phyloP scores from a whole-genome alignment of 306 rosid species.

The Albizia julibrissin region DNA sequence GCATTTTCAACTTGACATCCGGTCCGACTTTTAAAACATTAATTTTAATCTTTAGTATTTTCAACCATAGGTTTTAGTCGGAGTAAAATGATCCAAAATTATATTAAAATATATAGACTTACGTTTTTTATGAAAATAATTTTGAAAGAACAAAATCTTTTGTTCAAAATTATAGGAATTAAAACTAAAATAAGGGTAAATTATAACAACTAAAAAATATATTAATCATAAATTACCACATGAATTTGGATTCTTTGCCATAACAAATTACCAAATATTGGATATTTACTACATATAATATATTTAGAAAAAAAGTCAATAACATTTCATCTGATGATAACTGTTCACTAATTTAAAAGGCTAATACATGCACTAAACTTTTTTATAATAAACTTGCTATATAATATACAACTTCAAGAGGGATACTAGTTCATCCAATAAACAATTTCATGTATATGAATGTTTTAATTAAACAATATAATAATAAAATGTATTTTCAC shows the following conservation, averaged over 20 bases:
- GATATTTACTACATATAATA: background rate
- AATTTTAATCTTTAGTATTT: too few relatives aligned
- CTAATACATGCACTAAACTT: background rate
- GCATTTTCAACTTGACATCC: too few relatives aligned
- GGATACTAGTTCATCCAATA: background rate
- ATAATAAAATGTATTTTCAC: background rate
- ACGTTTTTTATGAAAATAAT: too few relatives aligned
- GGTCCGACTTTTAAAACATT: too few relatives aligned
- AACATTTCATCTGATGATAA: background rate
- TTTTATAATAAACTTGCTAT: background rate
- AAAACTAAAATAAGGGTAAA: too few relatives aligned
- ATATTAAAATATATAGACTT: too few relatives aligned
- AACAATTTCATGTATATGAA: background rate
- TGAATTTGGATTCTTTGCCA: background rate
- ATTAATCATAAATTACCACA: too few relatives aligned
- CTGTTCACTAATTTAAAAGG: background rate
- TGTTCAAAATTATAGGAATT: too few relatives aligned
- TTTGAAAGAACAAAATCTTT: too few relatives aligned
- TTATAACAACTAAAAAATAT: too few relatives aligned
- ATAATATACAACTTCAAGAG: background rate
- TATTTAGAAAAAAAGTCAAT: background rate
- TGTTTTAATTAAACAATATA: background rate
- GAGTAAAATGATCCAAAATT: too few relatives aligned
- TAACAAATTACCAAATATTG: background rate
- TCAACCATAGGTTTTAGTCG: too few relatives aligned